Evolutionary conservation across 768 basidiomycete genomes (phyloP).

Genomic region (Coprinopsis sp.): DNA sequence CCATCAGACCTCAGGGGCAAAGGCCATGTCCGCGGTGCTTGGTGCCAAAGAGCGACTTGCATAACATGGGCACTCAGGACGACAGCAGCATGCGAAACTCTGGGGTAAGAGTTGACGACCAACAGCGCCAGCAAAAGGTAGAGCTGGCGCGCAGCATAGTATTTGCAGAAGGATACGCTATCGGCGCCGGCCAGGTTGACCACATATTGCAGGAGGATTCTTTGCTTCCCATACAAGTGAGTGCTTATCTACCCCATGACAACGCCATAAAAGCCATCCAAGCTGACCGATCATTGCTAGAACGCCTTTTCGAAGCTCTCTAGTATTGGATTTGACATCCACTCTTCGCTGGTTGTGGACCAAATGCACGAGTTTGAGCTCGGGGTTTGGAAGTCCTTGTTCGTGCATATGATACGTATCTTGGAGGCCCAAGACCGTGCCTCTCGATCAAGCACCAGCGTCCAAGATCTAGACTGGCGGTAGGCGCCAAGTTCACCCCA

Average conservation of each 20-base stretch:
- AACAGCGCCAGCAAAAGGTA: background rate
- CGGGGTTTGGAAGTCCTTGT: constrained; percentile 32
- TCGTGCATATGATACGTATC: constrained; percentile 31
- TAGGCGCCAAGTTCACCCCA: constrained; percentile 10
- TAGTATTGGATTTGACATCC: background rate
- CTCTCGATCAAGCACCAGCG: constrained; percentile 8
- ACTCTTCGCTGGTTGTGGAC: background rate
- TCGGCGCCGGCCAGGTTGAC: background rate
- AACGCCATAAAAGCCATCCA: too few relatives aligned
- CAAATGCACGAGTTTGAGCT: background rate
- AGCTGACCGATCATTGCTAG: background rate
- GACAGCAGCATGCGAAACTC: background rate
- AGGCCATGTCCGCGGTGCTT: background rate
- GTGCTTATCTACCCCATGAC: background rate
- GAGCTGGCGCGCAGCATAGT: background rate
- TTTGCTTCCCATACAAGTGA: background rate
- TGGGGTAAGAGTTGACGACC: background rate
- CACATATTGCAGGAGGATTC: background rate
- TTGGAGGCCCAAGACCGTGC: constrained; percentile 13
- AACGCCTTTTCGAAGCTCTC: background rate
- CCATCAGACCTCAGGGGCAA: background rate
- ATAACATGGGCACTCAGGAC: background rate
- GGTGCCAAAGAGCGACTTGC: background rate
- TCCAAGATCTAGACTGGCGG: constrained; percentile 20
- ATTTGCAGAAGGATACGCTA: background rate